phyloP scores from a whole-genome alignment of 1,139 yeast species.

The Yamadazyma friedrichii region DNA sequence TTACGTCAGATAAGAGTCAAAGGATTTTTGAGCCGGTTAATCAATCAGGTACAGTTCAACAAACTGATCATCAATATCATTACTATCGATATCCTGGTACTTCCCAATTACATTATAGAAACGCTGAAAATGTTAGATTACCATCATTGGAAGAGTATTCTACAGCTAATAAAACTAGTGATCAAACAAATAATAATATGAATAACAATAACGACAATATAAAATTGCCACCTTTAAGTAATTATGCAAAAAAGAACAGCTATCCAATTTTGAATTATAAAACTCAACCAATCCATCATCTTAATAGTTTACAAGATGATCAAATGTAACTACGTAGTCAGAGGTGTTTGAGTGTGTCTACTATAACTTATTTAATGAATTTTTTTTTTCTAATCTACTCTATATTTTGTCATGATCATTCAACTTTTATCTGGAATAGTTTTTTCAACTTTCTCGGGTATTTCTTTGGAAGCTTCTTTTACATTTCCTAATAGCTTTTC shows the following conservation, averaged over 20 bases:
- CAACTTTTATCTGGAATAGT: not conserved
- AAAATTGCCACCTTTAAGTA: constrained; percentile 19
- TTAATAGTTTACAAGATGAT: too few relatives aligned
- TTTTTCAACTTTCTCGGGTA: constrained; percentile 17
- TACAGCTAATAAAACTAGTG: constrained; percentile 3
- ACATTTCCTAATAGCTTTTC: not conserved
- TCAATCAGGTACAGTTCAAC: constrained; percentile 7
- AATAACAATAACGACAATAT: constrained; percentile 9
- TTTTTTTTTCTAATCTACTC: too few relatives aligned
- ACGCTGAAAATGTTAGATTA: constrained; percentile 11
- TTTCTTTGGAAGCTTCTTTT: constrained; percentile 15
- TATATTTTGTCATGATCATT: not conserved
- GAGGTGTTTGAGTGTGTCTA: too few relatives aligned
- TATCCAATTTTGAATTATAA: too few relatives aligned
- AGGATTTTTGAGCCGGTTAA: constrained; percentile 16
- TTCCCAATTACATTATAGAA: constrained; percentile 23
- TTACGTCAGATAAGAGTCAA: constrained; percentile 19
- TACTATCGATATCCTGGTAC: constrained; percentile 25
- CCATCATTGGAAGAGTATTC: constrained; percentile 20
- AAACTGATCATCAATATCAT: constrained; percentile 13
- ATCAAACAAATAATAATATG: constrained; percentile 1
- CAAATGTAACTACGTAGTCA: too few relatives aligned
- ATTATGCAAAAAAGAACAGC: constrained; percentile 6
- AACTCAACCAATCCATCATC: too few relatives aligned
- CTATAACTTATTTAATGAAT: too few relatives aligned